phyloP scores from a whole-genome alignment of 148 eudicot genomes.

The Beta vulgaris region DNA sequence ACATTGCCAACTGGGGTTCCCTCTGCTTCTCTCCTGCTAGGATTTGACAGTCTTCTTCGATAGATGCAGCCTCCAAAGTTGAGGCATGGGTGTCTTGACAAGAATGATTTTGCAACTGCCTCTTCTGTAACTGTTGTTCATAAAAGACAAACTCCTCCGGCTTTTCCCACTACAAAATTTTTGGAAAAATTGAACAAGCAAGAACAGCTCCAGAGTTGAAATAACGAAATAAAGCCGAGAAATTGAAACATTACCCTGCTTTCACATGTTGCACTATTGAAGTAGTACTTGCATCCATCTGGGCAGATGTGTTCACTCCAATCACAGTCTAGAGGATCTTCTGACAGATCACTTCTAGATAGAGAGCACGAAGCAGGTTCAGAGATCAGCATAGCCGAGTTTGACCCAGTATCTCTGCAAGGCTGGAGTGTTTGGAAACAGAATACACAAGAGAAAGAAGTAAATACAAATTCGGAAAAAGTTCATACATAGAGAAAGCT shows the following conservation, averaged over 20 bases:
- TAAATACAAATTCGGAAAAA: background rate
- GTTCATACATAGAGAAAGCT: background rate
- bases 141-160: constrained; percentile 60
- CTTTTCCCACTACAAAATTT: constrained; percentile 68
- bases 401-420: constrained; percentile 23
- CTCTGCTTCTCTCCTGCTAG: constrained; percentile 27
- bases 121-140: constrained; percentile 47
- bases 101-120: constrained; percentile 30
- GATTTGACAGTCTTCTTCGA: constrained; percentile 30
- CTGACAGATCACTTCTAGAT: constrained; percentile 23
- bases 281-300: constrained; percentile 76
- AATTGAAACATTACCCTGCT: constrained; percentile 59
- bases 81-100: constrained; percentile 20
- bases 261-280: constrained; percentile 72
- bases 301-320: constrained; percentile 97
- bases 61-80: constrained; percentile 28
- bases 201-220: background rate
- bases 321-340: constrained; percentile 53
- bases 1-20: constrained; percentile 21
- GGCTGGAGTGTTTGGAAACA: constrained; percentile 34
- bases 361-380: constrained; percentile 24
- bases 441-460: background rate
- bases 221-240: background rate
- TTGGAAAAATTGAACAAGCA: constrained; percentile 14
- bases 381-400: constrained; percentile 19